Conservation (phyloP, 768 basidiomycete genomes). For the Boletus tomentosulus region DNA sequence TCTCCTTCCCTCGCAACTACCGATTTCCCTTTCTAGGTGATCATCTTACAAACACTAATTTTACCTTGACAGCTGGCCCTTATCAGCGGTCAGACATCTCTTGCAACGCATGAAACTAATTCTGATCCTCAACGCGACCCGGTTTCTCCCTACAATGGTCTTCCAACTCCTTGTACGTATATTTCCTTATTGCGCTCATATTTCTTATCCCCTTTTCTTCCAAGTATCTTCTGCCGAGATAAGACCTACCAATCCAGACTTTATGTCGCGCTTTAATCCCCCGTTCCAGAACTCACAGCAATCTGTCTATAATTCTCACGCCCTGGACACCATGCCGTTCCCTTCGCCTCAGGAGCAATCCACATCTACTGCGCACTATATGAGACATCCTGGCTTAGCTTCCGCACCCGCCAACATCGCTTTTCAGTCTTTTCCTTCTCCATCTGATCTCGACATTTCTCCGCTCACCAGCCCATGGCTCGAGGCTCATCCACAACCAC, state of each 20-base stretch:
- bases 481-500: constrained; percentile 47
- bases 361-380: constrained; percentile 23
- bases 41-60: constrained; percentile 10
- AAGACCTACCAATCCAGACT: constrained; percentile 55
- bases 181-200: constrained; percentile 5
- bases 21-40: constrained; percentile 2
- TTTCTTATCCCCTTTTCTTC: constrained; percentile 11
- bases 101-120: constrained; percentile 36
- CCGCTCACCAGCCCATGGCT: constrained; percentile 82
- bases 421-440: constrained; percentile 50
- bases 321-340: constrained; percentile 24
- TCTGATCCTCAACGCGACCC: constrained; percentile 34
- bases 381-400: constrained; percentile 39
- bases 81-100: constrained; percentile 44
- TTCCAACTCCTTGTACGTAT: constrained; percentile 65
- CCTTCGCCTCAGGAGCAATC: constrained; percentile 30
- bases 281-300: constrained; percentile 35
- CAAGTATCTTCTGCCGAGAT: constrained; percentile 64
- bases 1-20: constrained; percentile 7
- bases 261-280: constrained; percentile 58
- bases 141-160: constrained; percentile 40
- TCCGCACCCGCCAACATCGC: constrained; percentile 76
- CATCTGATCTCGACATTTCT: constrained; percentile 65
- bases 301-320: constrained; percentile 23
- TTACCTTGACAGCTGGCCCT: constrained; percentile 54